Percentiles rank a stretch among this genome's conserved stretches.
Evolutionary conservation across 1,284 basidiomycete genomes (phyloP).

Genomic region (Sporisorium exsertum): DNA sequence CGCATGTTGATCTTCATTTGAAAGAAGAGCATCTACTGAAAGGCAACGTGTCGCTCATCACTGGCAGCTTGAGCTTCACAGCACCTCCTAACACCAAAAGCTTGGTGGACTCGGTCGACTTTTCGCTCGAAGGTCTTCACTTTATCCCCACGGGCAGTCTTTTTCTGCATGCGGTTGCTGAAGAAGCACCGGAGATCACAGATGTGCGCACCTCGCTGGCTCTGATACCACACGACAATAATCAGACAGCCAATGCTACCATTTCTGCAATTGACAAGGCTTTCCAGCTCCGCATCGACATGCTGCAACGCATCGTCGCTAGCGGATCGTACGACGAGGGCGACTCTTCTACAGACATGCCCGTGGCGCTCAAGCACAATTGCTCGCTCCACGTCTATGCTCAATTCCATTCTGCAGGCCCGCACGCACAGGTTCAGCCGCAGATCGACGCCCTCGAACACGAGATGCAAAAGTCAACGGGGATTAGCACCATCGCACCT

Average conservation of each 20-base stretch:
- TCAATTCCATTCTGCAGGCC: conserved; percentile 57
- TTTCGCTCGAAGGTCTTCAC: conserved; percentile 57
- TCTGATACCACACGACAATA: conserved; percentile 28
- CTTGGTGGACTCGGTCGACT: conserved; percentile 33
- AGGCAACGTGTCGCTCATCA: conserved; percentile 46
- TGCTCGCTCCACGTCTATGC: conserved; percentile 68
- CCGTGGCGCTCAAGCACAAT: conserved; percentile 26
- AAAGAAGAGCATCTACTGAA: conserved; percentile 37
- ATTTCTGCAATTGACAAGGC: conserved; percentile 61
- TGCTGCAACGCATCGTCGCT: conserved; percentile 42
- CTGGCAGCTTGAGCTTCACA: conserved; percentile 34
- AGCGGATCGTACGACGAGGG: conserved; percentile 36
- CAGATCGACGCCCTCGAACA: conserved; percentile 62
- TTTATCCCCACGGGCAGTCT: conserved; percentile 40
- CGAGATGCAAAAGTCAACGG: conserved; percentile 58
- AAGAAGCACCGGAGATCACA: conserved; percentile 21
- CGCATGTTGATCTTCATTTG: conserved; percentile 32
- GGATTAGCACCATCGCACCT: conserved; percentile 47
- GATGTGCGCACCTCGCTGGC: conserved; percentile 38
- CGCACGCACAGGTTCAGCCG: conserved; percentile 12
- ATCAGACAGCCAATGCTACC: conserved; percentile 37
- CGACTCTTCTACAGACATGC: not conserved
- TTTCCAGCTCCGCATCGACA: conserved; percentile 54
- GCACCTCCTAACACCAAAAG: not conserved
- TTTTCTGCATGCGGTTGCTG: conserved; percentile 19